Conservation (phyloP, 768 basidiomycete species). For the Hygrocybe punicea region DNA sequence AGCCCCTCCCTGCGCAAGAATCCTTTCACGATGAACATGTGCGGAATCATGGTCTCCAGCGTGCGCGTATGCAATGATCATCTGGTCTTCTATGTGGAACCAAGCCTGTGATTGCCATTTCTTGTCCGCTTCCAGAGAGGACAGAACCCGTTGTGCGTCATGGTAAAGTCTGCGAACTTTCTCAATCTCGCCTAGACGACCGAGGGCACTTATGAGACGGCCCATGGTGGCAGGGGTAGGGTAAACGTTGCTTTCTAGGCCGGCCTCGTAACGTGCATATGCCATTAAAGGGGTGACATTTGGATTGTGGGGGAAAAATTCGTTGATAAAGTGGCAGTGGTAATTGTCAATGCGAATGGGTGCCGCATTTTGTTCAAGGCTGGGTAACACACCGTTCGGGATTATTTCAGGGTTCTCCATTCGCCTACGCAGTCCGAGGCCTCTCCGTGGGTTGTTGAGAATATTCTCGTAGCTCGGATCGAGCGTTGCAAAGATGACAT, state of each 20-base stretch:
- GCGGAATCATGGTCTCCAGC: constrained; percentile 76
- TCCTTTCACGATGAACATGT: constrained; percentile 72
- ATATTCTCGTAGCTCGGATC: constrained; percentile 32
- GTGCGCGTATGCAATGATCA: constrained; percentile 85
- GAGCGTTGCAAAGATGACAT: constrained; percentile 26
- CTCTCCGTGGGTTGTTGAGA: constrained; percentile 16
- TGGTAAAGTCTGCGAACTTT: constrained; percentile 66
- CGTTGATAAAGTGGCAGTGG: constrained; percentile 11
- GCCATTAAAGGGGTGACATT: constrained; percentile 33
- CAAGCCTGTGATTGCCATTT: constrained; percentile 56
- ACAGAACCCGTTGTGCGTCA: constrained; percentile 60
- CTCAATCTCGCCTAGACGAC: constrained; percentile 56
- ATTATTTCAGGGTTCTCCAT: not conserved
- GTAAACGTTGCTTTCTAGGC: constrained; percentile 42
- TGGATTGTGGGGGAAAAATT: constrained; percentile 8
- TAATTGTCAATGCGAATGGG: constrained; percentile 7
- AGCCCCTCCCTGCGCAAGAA: constrained; percentile 70
- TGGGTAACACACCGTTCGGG: not conserved
- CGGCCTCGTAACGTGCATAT: constrained; percentile 48
- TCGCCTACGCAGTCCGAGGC: not conserved
- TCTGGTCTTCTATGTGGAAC: constrained; percentile 80
- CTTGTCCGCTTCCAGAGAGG: constrained; percentile 42
- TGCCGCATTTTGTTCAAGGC: not conserved
- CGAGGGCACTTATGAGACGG: constrained; percentile 64
- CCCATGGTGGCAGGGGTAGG: constrained; percentile 54